phyloP scores from a whole-genome alignment of 345 rosid genomes.

The Syzygium jambos region DNA sequence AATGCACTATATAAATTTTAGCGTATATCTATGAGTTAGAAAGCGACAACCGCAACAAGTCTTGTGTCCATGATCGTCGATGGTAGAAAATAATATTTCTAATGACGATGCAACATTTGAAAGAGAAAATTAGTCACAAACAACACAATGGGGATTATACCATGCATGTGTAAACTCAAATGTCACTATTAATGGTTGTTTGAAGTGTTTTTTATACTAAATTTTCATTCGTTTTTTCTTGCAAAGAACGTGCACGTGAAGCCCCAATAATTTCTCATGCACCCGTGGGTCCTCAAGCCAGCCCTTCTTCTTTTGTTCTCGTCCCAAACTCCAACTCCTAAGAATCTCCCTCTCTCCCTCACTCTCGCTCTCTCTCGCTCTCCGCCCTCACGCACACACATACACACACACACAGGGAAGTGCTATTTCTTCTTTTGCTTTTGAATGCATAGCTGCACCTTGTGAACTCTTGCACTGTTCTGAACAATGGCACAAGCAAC shows the following conservation, averaged over 20 bases:
- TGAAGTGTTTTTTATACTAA: background rate
- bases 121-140: background rate
- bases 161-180: background rate
- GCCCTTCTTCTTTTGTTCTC: constrained; percentile 53
- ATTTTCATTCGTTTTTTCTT: background rate
- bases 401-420: background rate
- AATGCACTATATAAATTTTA: background rate
- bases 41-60: background rate
- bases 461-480: background rate
- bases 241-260: constrained; percentile 41
- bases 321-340: constrained; percentile 29
- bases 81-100: background rate
- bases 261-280: constrained; percentile 60
- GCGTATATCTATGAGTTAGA: background rate
- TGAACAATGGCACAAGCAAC: constrained; percentile 8
- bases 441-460: background rate
- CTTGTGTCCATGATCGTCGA: background rate
- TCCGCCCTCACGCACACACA: background rate
- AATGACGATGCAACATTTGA: background rate
- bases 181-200: background rate
- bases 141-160: background rate
- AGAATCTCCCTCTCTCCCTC: constrained; percentile 13
- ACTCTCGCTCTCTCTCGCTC: background rate
- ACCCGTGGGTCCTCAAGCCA: constrained; percentile 37
- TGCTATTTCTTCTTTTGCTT: background rate